Conservation (phyloP, 352 stramenopile genomes). For the Globisporangium nodosum region DNA sequence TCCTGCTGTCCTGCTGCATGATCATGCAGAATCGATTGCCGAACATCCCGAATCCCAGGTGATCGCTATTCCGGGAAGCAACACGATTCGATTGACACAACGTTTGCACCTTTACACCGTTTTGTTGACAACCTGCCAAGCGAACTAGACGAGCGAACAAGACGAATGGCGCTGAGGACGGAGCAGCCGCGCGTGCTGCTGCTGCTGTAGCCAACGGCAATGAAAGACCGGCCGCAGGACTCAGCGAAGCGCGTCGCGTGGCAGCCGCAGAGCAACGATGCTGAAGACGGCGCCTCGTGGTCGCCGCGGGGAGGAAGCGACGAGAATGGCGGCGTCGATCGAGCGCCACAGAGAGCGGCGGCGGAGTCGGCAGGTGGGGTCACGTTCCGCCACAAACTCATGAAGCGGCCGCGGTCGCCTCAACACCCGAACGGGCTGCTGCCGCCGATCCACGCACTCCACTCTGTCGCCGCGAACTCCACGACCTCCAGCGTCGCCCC, state of each 20-base stretch:
- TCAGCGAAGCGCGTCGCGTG: neutral
- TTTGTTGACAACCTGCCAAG: too few relatives aligned
- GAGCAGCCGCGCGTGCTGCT: too few relatives aligned
- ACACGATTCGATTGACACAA: too few relatives aligned
- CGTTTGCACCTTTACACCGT: too few relatives aligned
- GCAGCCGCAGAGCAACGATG: neutral
- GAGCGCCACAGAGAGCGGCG: neutral
- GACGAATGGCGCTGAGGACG: too few relatives aligned
- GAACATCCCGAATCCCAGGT: too few relatives aligned
- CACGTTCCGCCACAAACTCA: constrained; percentile 18
- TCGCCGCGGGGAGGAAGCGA: neutral
- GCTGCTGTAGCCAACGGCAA: neutral
- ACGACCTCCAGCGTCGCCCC: too few relatives aligned
- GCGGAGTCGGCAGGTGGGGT: constrained; percentile 1
- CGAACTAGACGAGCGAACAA: too few relatives aligned
- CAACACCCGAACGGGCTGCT: constrained; percentile 5
- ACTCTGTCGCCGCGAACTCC: neutral
- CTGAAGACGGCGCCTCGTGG: too few relatives aligned
- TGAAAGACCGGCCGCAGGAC: neutral
- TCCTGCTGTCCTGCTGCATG: too few relatives aligned
- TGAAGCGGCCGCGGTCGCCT: constrained; percentile 25
- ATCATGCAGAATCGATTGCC: too few relatives aligned
- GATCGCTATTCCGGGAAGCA: too few relatives aligned
- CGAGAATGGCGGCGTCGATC: neutral
- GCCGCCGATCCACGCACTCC: constrained; percentile 17